Conservation (phyloP, 148 eudicot genomes). For the Vaccinium corymbosum region DNA sequence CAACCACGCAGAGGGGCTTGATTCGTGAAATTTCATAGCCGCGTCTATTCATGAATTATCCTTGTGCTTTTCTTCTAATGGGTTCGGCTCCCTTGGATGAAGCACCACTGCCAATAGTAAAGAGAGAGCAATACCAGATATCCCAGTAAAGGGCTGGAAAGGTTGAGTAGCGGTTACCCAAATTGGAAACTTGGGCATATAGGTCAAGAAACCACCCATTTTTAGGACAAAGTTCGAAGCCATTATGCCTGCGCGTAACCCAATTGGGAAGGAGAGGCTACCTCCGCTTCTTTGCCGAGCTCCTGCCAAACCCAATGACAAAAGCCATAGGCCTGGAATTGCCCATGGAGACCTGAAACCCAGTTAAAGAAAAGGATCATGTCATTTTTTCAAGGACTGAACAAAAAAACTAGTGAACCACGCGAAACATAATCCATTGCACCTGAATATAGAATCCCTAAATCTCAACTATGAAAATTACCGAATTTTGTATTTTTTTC, state of each 20-base stretch:
- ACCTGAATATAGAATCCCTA: neutral
- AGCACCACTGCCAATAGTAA: conserved; percentile 53
- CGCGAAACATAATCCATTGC: neutral
- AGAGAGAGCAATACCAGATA: conserved; percentile 58
- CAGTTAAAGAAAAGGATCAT: neutral
- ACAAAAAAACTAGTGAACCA: neutral
- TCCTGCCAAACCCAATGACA: conserved; percentile 69
- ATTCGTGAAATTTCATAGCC: neutral
- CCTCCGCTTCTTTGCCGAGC: conserved; percentile 67
- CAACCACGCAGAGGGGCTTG: neutral
- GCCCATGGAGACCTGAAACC: conserved; percentile 60
- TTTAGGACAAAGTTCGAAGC: conserved; percentile 56
- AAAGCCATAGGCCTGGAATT: conserved; percentile 78
- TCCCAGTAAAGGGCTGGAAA: conserved; percentile 70
- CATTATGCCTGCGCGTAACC: conserved; percentile 78
- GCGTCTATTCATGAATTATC: conserved; percentile 28
- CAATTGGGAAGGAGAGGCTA: conserved; percentile 72
- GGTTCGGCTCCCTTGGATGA: conserved; percentile 51
- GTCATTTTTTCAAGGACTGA: neutral
- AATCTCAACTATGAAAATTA: neutral
- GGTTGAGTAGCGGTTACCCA: conserved; percentile 75
- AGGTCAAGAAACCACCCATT: conserved; percentile 58
- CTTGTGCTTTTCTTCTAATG: conserved; percentile 23
- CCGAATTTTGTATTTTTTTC: neutral
- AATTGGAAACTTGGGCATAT: conserved; percentile 40